Percentiles rank a stretch among this genome's conserved stretches.
These are phyloP conservation scores for Monilinia fructigena DNA, from an alignment of 2,329 filamentous ascomycete genomes.

Conservation along the genomic window DNA sequence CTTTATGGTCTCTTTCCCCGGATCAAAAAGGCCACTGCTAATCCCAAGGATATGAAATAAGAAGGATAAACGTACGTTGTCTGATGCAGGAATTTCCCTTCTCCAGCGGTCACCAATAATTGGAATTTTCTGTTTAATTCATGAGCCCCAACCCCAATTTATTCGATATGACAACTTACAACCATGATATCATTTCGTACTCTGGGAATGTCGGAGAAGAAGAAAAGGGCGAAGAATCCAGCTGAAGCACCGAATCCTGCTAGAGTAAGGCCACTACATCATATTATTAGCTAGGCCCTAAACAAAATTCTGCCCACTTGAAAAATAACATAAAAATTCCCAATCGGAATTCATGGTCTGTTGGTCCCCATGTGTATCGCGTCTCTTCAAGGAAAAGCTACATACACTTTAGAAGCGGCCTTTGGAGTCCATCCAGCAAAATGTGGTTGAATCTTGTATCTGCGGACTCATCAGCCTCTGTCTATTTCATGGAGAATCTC, in stretches of 20 bases:
- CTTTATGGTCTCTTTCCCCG: not conserved
- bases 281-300: conserved; percentile 19
- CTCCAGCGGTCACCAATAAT: conserved; percentile 52
- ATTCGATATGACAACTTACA: conserved; percentile 42
- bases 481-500: not conserved
- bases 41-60: not conserved
- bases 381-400: conserved; percentile 22
- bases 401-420: conserved; percentile 51
- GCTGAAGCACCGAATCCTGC: conserved; percentile 58
- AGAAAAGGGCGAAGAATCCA: conserved; percentile 54
- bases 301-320: not conserved
- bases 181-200: conserved; percentile 59
- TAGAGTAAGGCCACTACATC: conserved; percentile 50
- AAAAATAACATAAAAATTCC: not conserved
- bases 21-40: no score
- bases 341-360: not conserved
- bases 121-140: conserved; percentile 51
- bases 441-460: conserved; percentile 60
- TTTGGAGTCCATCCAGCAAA: conserved; percentile 53
- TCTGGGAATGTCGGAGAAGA: conserved; percentile 62
- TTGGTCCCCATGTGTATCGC: not conserved
- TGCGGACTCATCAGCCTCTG: conserved; percentile 38
- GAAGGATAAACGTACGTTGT: conserved; percentile 54
- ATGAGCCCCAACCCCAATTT: conserved; percentile 20
- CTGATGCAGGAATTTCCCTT: conserved; percentile 56